Percentiles rank a stretch among this genome's conserved stretches.
Evolutionary conservation across 2,329 filamentous ascomycete species (phyloP).

Genomic region (Alternaria rosae): DNA sequence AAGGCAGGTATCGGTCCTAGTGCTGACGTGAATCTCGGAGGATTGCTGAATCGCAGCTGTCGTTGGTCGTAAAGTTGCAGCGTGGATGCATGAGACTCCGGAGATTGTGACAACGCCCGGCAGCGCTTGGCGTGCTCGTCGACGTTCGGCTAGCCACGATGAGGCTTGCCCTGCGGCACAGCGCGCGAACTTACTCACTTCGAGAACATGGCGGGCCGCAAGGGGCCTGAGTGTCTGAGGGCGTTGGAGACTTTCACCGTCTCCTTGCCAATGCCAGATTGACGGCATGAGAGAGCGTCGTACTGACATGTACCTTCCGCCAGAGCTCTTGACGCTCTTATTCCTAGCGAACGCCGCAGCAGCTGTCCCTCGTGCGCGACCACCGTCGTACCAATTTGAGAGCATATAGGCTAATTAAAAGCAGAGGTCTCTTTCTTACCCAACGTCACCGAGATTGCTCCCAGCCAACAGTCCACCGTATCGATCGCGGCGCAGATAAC

Average conservation of each 20-base stretch:
- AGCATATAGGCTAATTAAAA: neutral
- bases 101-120: neutral
- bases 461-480: neutral
- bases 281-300: neutral
- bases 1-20: neutral
- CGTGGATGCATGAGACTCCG: neutral
- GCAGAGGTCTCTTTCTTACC: conserved; percentile 5
- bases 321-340: conserved; percentile 24
- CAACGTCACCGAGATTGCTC: conserved; percentile 6
- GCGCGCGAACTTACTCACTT: conserved; percentile 5
- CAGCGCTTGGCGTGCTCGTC: conserved; percentile 5
- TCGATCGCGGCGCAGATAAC: neutral
- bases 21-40: neutral
- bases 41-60: neutral
- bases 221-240: neutral
- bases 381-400: neutral
- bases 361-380: conserved; percentile 20
- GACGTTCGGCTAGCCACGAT: conserved; percentile 9
- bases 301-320: conserved; percentile 12
- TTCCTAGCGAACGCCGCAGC: conserved; percentile 14
- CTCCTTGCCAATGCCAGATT: neutral
- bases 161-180: conserved; percentile 5
- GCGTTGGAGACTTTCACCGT: neutral
- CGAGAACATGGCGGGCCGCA: neutral
- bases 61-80: neutral